These are phyloP conservation scores for Naganishia liquefaciens DNA, from an alignment of 1,284 basidiomycete species.

Conservation along the genomic window DNA sequence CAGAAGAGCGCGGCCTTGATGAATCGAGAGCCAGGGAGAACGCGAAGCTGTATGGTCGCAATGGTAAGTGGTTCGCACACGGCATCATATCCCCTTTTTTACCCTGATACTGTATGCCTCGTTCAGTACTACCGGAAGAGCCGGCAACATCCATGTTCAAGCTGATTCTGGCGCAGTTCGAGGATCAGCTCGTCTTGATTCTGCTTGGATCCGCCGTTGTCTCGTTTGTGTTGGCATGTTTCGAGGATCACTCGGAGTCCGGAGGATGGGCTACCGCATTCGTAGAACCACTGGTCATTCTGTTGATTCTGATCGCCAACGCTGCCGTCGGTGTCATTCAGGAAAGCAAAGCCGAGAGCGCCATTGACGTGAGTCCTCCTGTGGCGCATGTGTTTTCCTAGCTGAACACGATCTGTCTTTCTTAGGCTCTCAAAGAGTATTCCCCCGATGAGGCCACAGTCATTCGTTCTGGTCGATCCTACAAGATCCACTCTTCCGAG, in stretches of 20 bases:
- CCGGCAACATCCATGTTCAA: constrained; percentile 87
- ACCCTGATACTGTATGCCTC: constrained; percentile 22
- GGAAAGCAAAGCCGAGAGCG: constrained; percentile 89
- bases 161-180: constrained; percentile 94
- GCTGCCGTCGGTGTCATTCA: constrained; percentile 92
- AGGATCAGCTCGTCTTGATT: constrained; percentile 93
- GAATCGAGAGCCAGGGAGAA: constrained; percentile 62
- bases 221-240: constrained; percentile 82
- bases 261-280: constrained; percentile 71
- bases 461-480: constrained; percentile 70
- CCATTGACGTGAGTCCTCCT: constrained; percentile 77
- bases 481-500: constrained; percentile 75
- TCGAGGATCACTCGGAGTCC: constrained; percentile 68
- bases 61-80: constrained; percentile 61
- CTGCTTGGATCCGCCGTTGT: constrained; percentile 86
- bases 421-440: constrained; percentile 88
- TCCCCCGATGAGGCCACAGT: constrained; percentile 92
- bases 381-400: neutral
- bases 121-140: constrained; percentile 80
- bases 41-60: constrained; percentile 76
- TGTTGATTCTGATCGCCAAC: constrained; percentile 89
- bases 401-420: neutral
- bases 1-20: constrained; percentile 45
- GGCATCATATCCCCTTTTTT: neutral
- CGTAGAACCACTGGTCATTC: constrained; percentile 88